These are phyloP conservation scores for Nannizzia gypsea DNA, from an alignment of 2,329 filamentous ascomycete species.

Conservation along the genomic window DNA sequence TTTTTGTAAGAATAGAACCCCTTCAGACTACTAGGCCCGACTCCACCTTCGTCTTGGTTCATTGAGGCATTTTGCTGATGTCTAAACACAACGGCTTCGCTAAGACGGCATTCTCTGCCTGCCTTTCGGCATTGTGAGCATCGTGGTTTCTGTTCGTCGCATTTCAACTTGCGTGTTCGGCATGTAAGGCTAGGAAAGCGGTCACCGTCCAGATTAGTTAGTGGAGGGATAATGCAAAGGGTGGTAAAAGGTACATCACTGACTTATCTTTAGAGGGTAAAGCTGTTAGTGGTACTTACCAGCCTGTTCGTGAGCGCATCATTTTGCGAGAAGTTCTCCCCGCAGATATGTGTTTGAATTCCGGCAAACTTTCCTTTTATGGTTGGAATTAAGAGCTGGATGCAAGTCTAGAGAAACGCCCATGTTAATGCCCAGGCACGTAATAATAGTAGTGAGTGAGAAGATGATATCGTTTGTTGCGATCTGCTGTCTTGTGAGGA, in stretches of 20 bases:
- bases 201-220: neutral
- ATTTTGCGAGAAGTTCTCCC: constrained; percentile 13
- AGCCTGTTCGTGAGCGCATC: constrained; percentile 36
- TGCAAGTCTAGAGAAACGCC: neutral
- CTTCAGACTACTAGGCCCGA: constrained; percentile 35
- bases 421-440: neutral
- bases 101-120: constrained; percentile 48
- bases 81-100: constrained; percentile 53
- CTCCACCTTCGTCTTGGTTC: constrained; percentile 40
- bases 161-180: constrained; percentile 52
- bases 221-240: neutral
- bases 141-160: constrained; percentile 49
- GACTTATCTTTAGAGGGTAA: neutral
- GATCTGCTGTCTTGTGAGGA: neutral
- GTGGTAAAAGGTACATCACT: neutral
- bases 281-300: constrained; percentile 15
- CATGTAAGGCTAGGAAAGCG: constrained; percentile 38
- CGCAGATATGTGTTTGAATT: neutral
- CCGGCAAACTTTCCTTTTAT: neutral
- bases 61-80: constrained; percentile 60
- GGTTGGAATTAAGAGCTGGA: neutral
- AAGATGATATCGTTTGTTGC: neutral
- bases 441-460: neutral
- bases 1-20: constrained; percentile 57
- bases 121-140: constrained; percentile 52